Conservation (phyloP, 108 stramenopile genomes). For the Ochromonas danica region DNA sequence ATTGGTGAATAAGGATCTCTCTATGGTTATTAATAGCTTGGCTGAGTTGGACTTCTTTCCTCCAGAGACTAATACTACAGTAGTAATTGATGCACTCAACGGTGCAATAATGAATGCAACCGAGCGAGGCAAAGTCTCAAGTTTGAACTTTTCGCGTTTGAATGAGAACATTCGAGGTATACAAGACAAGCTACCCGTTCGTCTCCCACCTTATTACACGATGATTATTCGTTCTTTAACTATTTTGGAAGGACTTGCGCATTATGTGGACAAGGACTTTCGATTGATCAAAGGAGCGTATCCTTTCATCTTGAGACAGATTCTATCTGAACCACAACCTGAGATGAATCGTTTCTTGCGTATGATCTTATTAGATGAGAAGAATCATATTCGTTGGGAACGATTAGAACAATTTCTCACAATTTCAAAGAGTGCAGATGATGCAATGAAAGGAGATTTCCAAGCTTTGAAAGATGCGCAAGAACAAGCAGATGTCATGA, state of each 20-base stretch:
- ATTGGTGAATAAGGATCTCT: slow-evolving; percentile 51
- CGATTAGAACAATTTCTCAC: slow-evolving; percentile 47
- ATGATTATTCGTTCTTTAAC: slow-evolving; percentile 82
- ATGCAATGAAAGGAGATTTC: slow-evolving; percentile 40
- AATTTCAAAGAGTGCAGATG: slow-evolving; percentile 39
- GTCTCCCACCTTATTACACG: slow-evolving; percentile 82
- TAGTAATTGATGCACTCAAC: neutral
- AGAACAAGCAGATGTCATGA: slow-evolving; percentile 42
- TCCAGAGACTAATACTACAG: neutral
- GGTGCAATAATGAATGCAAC: neutral
- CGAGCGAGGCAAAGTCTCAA: neutral
- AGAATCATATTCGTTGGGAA: slow-evolving; percentile 38
- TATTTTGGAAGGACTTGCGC: slow-evolving; percentile 82
- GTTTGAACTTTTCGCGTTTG: neutral
- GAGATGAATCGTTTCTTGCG: slow-evolving; percentile 45
- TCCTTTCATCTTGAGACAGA: slow-evolving; percentile 70
- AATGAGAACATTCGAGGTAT: neutral
- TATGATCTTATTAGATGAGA: slow-evolving; percentile 30
- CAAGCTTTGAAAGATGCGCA: slow-evolving; percentile 41
- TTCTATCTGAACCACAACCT: neutral
- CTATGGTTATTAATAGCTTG: neutral
- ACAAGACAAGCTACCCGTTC: slow-evolving; percentile 60
- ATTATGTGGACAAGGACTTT: slow-evolving; percentile 79
- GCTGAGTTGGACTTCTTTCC: slow-evolving; percentile 8
- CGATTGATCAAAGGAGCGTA: slow-evolving; percentile 82